Evolutionary conservation across 805 yeast species (phyloP), one percentile per base, ranked within the genome.

Genomic region (Sungouiella thailandica): DNA sequence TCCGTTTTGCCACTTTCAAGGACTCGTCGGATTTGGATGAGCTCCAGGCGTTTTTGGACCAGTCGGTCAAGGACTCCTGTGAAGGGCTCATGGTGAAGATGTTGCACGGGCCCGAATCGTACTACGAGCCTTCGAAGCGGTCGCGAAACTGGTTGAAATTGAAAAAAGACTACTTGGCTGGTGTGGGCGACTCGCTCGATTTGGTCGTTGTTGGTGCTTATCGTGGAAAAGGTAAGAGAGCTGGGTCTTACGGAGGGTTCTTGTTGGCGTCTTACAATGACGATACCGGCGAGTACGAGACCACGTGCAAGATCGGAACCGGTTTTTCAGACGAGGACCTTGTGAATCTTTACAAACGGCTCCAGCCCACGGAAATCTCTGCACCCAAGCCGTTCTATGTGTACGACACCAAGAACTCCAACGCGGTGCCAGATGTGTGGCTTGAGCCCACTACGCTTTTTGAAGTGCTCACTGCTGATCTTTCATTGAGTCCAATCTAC

Each of bases 71-170:
- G 48, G 93, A 84, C 49, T 68, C 87, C 11, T 93, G 98, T 56
- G 98, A 93, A 58, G 98, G 98, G 0, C 69, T 93, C 32, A 93
- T 93, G 98, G 89, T 93, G 27, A 93, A 93, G 55, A 78, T 86
- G 60, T 62, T 90, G 23, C 81, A 83, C 36, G 95, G 95, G 1
- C 57, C 57, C 9, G 96, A 88, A 31, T 81, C 94, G 3, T 75
- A 65, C 34, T 93, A 93, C 55, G 96, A 93, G 60, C 98, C 98
- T 14, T 84, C 95, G 16, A 90, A 90, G 57, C 73, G 98, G 54
- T 85, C 96, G 2, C 70, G 96, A 37, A 89, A 93, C 58, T 93
- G 98, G 98, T 70, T 93, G 42, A 93, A 93, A 53, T 66, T 93
- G 53, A 93, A 93, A 60, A 93, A 93, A 58, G 98, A 93, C 60